phyloP scores from a whole-genome alignment of 2,329 filamentous ascomycete genomes.

The Aspergillus sergii region DNA sequence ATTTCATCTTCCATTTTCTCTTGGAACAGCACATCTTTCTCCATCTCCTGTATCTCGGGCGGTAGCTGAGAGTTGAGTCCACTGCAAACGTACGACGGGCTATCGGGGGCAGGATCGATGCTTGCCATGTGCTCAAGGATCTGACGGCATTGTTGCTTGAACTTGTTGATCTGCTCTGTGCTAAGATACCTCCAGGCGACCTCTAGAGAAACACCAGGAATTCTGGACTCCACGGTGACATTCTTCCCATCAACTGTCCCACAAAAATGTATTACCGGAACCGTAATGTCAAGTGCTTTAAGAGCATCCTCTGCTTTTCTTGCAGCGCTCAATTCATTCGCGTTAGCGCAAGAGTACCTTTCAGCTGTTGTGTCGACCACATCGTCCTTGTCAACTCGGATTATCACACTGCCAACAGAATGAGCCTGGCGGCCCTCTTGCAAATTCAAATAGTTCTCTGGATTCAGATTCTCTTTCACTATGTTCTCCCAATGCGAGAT shows the following conservation, averaged over 20 bases:
- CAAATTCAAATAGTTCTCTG: slow-evolving; percentile 35
- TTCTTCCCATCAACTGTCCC: slow-evolving; percentile 42
- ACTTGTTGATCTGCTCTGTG: slow-evolving; percentile 31
- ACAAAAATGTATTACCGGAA: slow-evolving; percentile 42
- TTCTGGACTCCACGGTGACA: slow-evolving; percentile 43
- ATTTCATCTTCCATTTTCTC: slow-evolving; percentile 28
- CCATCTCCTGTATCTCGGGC: slow-evolving; percentile 26
- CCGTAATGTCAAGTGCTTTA: slow-evolving; percentile 33
- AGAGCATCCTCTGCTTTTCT: slow-evolving; percentile 38
- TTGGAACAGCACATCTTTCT: slow-evolving; percentile 38
- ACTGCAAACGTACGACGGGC: slow-evolving; percentile 38
- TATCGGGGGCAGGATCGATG: slow-evolving; percentile 27
- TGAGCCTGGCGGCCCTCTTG: slow-evolving; percentile 36
- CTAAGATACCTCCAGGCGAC: slow-evolving; percentile 42
- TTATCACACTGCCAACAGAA: slow-evolving; percentile 39
- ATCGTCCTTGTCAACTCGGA: slow-evolving; percentile 37
- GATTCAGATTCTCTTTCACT: slow-evolving; percentile 33
- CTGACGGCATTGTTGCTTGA: slow-evolving; percentile 42
- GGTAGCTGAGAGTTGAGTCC: slow-evolving; percentile 34
- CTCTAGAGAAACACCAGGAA: slow-evolving; percentile 44
- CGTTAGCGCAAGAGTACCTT: slow-evolving; percentile 37
- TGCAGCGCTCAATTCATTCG: slow-evolving; percentile 40
- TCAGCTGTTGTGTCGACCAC: slow-evolving; percentile 31
- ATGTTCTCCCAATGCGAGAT: slow-evolving; percentile 40
- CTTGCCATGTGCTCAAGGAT: slow-evolving; percentile 33